Conservation (phyloP, 2,329 filamentous ascomycete genomes). For the Fusarium hainanense region DNA sequence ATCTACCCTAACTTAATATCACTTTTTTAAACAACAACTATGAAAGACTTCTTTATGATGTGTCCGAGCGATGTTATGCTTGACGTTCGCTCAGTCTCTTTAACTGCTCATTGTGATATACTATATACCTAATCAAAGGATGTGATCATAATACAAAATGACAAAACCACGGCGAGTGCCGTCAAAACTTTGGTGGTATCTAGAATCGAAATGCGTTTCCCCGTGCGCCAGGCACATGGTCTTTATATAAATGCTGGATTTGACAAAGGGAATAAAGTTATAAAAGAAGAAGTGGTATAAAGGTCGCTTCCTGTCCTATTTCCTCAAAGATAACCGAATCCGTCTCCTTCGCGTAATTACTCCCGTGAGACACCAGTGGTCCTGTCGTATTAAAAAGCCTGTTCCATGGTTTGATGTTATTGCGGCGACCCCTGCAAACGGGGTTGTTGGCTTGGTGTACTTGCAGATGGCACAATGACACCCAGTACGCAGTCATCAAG, state of each 20-base stretch:
- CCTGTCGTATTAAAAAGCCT: neutral
- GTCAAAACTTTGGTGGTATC: constrained; percentile 38
- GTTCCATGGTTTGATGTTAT: neutral
- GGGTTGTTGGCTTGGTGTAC: constrained; percentile 16
- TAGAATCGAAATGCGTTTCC: constrained; percentile 34
- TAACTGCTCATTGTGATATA: constrained; percentile 3
- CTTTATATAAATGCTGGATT: constrained; percentile 23
- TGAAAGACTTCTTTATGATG: neutral
- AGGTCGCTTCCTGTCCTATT: constrained; percentile 13
- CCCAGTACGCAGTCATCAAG: constrained; percentile 75
- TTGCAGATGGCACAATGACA: constrained; percentile 62
- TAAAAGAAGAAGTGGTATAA: constrained; percentile 2
- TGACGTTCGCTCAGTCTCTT: neutral
- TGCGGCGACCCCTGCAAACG: constrained; percentile 25
- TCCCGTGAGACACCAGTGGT: constrained; percentile 2
- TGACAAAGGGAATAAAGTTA: constrained; percentile 15
- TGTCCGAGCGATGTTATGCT: neutral
- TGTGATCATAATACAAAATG: constrained; percentile 28
- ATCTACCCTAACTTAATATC: neutral
- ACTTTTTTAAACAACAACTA: neutral
- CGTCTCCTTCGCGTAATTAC: constrained; percentile 15
- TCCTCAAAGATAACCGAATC: constrained; percentile 12
- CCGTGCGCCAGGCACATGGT: constrained; percentile 36
- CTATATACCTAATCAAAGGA: constrained; percentile 11
- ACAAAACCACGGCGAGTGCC: constrained; percentile 19